Percentiles rank a stretch among this genome's conserved stretches.
phyloP scores from a whole-genome alignment of 495 filamentous ascomycete species.

The Lasiosphaeris hirsuta region DNA sequence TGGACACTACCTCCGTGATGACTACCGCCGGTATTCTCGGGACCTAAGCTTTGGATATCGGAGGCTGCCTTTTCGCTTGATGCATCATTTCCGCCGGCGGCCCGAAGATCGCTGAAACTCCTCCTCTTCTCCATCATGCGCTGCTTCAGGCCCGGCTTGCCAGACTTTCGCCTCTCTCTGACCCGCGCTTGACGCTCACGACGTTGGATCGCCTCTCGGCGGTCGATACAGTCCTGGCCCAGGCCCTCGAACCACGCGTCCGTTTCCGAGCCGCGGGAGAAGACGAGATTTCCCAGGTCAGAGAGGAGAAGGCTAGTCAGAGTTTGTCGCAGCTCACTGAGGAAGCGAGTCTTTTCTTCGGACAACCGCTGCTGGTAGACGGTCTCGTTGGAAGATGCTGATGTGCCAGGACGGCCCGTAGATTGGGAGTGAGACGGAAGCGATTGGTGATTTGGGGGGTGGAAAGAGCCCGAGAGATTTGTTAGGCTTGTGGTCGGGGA shows the following conservation, averaged over 20 bases:
- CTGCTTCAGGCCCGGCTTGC: constrained; percentile 38
- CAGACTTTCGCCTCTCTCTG: constrained; percentile 47
- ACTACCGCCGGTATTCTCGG: constrained; percentile 30
- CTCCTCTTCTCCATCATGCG: constrained; percentile 58
- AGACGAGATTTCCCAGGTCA: constrained; percentile 82
- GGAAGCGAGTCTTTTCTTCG: constrained; percentile 60
- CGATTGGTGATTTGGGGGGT: constrained; percentile 36
- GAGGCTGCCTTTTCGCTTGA: constrained; percentile 27
- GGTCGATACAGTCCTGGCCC: constrained; percentile 72
- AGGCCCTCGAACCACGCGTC: constrained; percentile 83
- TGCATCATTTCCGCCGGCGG: constrained; percentile 35
- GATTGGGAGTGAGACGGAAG: constrained; percentile 42
- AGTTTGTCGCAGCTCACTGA: constrained; percentile 71
- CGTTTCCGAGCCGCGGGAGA: constrained; percentile 84
- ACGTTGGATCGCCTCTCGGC: constrained; percentile 62
- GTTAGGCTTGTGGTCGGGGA: constrained; percentile 55
- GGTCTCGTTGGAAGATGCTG: constrained; percentile 58
- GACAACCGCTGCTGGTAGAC: constrained; percentile 52
- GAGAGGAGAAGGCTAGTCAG: constrained; percentile 83
- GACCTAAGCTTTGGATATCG: constrained; percentile 28
- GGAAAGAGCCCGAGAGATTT: constrained; percentile 46
- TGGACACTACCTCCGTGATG: constrained; percentile 21
- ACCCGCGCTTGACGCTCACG: constrained; percentile 35
- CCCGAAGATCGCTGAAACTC: constrained; percentile 50
- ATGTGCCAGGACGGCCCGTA: constrained; percentile 47